Percentiles rank a stretch among this genome's conserved stretches.
Conservation (phyloP, 2,329 filamentous ascomycete genomes). For the Apiospora arundinis region DNA sequence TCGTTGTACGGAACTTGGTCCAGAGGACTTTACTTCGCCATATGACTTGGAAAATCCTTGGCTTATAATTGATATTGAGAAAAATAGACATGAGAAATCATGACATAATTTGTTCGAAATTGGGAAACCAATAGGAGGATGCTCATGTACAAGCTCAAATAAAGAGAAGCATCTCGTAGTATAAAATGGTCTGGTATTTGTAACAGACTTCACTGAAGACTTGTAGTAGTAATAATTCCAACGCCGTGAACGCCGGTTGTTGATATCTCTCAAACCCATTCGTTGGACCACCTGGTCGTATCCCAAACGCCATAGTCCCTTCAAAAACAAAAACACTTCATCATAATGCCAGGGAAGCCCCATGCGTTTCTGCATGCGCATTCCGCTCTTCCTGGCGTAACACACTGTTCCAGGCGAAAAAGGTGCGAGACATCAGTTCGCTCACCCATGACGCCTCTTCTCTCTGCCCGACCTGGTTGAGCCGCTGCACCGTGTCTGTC, state of each 20-base stretch:
- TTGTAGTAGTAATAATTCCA: background rate
- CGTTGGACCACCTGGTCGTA: background rate
- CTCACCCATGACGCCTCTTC: constrained; percentile 27
- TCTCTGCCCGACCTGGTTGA: constrained; percentile 23
- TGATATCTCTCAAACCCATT: constrained; percentile 9
- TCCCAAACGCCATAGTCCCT: background rate
- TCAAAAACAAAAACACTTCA: background rate
- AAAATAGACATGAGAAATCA: no score
- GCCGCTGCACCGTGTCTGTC: constrained; percentile 23
- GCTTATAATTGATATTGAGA: background rate
- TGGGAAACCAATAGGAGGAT: no score
- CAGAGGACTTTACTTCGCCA: background rate
- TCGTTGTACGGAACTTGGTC: background rate
- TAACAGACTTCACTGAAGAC: no score
- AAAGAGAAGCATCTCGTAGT: background rate
- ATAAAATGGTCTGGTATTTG: background rate
- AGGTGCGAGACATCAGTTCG: constrained; percentile 25
- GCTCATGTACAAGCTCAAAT: background rate
- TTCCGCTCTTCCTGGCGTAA: background rate
- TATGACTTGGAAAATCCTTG: background rate
- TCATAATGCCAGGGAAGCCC: background rate
- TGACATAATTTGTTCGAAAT: no score
- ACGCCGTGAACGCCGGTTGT: background rate
- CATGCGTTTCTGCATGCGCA: background rate
- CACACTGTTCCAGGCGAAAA: constrained; percentile 25